Percentiles rank a stretch among this genome's conserved stretches.
Conservation (phyloP, 2,329 filamentous ascomycete species). For the Colletotrichum horii region DNA sequence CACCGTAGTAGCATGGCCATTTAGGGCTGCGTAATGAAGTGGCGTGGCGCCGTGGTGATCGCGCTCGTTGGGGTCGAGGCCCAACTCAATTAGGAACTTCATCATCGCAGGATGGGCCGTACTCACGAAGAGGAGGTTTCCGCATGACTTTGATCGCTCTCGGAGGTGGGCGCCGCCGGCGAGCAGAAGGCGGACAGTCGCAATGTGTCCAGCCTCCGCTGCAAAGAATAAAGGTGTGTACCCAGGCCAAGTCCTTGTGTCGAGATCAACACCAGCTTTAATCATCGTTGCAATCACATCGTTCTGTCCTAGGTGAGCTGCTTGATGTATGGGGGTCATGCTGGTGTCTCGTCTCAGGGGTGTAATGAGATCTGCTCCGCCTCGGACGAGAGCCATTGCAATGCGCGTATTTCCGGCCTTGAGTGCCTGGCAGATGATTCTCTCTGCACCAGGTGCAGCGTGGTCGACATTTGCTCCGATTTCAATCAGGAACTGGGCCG, state of each 20-base stretch:
- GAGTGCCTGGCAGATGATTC: slow-evolving; percentile 22
- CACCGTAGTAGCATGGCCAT: slow-evolving; percentile 26
- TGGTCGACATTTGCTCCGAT: slow-evolving; percentile 25
- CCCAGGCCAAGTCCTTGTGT: slow-evolving; percentile 26
- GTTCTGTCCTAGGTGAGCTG: slow-evolving; percentile 29
- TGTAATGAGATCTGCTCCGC: slow-evolving; percentile 22
- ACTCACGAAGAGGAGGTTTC: slow-evolving; percentile 25
- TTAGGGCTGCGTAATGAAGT: slow-evolving; percentile 29
- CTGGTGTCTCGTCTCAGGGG: slow-evolving; percentile 24
- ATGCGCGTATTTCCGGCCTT: slow-evolving; percentile 19
- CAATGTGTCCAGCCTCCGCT: slow-evolving; percentile 26
- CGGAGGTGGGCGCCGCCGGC: slow-evolving; percentile 24
- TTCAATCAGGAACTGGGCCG: slow-evolving; percentile 23
- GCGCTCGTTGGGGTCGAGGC: slow-evolving; percentile 26
- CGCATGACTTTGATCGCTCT: slow-evolving; percentile 22
- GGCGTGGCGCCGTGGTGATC: slow-evolving; percentile 28
- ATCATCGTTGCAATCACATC: slow-evolving; percentile 28
- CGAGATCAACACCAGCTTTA: slow-evolving; percentile 24
- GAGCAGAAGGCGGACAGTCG: slow-evolving; percentile 29
- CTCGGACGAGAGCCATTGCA: slow-evolving; percentile 22
- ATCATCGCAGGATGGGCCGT: slow-evolving; percentile 21
- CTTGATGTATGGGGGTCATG: slow-evolving; percentile 33
- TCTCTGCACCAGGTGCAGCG: slow-evolving; percentile 7
- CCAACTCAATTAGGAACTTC: slow-evolving; percentile 24
- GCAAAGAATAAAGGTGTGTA: slow-evolving; percentile 31